A percentile compares a stretch with the other conserved stretches of the same genome.
phyloP scores from a whole-genome alignment of 2,329 filamentous ascomycete species.

The Rhexocercosporidium sp. region DNA sequence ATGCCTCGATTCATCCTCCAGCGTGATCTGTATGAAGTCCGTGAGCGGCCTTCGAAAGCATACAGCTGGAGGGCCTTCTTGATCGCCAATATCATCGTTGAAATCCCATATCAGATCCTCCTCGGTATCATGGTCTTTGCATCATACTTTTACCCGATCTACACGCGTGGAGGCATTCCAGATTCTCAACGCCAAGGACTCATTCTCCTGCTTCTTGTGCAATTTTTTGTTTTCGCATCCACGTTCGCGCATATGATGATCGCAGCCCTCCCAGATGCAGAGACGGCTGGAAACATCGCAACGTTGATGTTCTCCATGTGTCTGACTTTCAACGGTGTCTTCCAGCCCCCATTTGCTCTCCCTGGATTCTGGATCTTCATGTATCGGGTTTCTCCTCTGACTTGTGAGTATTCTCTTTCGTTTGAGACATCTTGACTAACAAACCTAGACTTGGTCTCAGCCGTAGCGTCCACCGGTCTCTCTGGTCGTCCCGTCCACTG shows the following conservation, averaged over 20 bases:
- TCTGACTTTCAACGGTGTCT: conserved; percentile 78
- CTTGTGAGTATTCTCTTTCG: conserved; percentile 37
- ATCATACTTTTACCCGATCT: conserved; percentile 79
- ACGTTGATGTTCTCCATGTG: conserved; percentile 77
- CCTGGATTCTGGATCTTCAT: conserved; percentile 86
- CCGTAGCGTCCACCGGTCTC: conserved; percentile 73
- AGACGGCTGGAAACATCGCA: conserved; percentile 78
- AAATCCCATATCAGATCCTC: conserved; percentile 83
- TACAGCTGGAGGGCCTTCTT: conserved; percentile 46
- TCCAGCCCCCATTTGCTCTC: conserved; percentile 66
- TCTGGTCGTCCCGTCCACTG: conserved; percentile 71
- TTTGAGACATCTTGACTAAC: too few species aligned
- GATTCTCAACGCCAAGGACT: conserved; percentile 50
- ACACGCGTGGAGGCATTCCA: conserved; percentile 64
- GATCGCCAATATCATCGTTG: conserved; percentile 67
- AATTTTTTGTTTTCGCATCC: conserved; percentile 82
- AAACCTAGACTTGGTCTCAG: conserved; percentile 69
- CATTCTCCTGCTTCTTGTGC: conserved; percentile 76
- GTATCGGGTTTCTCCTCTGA: conserved; percentile 69
- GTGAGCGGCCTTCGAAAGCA: conserved; percentile 42
- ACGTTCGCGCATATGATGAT: conserved; percentile 85
- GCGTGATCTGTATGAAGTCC: conserved; percentile 68
- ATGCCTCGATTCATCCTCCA: conserved; percentile 75
- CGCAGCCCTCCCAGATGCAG: conserved; percentile 74
- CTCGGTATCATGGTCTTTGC: conserved; percentile 78